These are phyloP conservation scores for Aspergillus fumigatus DNA, from an alignment of 2,329 filamentous ascomycete species.

Conservation along the genomic window DNA sequence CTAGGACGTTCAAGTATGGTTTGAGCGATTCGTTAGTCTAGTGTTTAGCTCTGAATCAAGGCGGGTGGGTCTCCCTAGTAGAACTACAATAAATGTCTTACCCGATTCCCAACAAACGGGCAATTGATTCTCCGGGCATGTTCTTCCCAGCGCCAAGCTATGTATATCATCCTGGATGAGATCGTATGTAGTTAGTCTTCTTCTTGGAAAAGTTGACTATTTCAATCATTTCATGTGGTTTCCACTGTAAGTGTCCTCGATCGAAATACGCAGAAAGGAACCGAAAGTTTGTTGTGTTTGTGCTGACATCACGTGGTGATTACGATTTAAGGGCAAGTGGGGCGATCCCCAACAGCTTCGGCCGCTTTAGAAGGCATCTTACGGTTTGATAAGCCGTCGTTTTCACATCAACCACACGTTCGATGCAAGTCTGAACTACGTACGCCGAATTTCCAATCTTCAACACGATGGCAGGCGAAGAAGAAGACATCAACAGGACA, in stretches of 20 bases:
- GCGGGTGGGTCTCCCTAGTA: neutral
- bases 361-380: neutral
- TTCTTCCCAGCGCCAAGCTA: neutral
- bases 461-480: conserved; percentile 23
- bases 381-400: neutral
- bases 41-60: neutral
- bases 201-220: neutral
- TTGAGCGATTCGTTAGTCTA: neutral
- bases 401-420: neutral
- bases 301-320: conserved; percentile 27
- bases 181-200: neutral
- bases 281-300: conserved; percentile 12
- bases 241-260: neutral
- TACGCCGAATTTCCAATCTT: neutral
- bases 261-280: neutral
- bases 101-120: neutral
- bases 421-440: neutral
- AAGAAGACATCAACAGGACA: conserved; percentile 11
- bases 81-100: neutral
- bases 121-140: neutral
- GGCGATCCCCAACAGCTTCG: conserved; percentile 33
- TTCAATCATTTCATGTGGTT: neutral
- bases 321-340: conserved; percentile 14
- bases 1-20: neutral
- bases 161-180: neutral